Conservation (phyloP, 768 basidiomycete species). For the Russula sp. region DNA sequence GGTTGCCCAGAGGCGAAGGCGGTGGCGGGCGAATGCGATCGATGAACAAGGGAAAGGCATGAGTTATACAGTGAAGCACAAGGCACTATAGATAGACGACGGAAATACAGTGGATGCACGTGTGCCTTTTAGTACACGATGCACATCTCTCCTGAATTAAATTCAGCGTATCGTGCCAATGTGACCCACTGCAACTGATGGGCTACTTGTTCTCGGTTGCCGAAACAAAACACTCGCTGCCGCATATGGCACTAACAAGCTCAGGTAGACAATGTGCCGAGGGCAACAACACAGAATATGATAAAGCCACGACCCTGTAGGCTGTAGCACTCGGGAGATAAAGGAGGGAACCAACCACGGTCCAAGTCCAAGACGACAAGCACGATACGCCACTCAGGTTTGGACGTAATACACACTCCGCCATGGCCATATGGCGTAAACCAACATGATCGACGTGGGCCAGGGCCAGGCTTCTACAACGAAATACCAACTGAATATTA, state of each 20-base stretch:
- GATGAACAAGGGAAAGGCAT: not conserved
- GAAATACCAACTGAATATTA: not conserved
- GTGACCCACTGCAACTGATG: not conserved
- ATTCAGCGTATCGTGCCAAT: too few relatives aligned
- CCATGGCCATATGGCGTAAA: not conserved
- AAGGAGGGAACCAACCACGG: not conserved
- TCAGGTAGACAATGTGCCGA: not conserved
- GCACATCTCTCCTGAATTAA: not conserved
- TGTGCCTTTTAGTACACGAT: not conserved
- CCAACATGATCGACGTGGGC: too few relatives aligned
- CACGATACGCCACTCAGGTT: not conserved
- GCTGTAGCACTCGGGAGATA: not conserved
- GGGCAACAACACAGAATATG: conserved; percentile 3
- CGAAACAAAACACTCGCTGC: not conserved
- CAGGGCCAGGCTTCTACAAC: too few relatives aligned
- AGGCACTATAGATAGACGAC: not conserved
- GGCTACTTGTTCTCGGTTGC: too few relatives aligned
- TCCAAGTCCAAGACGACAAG: not conserved
- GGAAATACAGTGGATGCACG: not conserved
- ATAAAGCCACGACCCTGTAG: not conserved
- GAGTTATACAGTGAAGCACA: not conserved
- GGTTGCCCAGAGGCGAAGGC: not conserved
- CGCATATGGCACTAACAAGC: not conserved
- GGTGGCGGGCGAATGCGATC: not conserved
- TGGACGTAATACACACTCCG: not conserved